Conservation (phyloP, 768 basidiomycete species). For the Boletus tomentosulus region DNA sequence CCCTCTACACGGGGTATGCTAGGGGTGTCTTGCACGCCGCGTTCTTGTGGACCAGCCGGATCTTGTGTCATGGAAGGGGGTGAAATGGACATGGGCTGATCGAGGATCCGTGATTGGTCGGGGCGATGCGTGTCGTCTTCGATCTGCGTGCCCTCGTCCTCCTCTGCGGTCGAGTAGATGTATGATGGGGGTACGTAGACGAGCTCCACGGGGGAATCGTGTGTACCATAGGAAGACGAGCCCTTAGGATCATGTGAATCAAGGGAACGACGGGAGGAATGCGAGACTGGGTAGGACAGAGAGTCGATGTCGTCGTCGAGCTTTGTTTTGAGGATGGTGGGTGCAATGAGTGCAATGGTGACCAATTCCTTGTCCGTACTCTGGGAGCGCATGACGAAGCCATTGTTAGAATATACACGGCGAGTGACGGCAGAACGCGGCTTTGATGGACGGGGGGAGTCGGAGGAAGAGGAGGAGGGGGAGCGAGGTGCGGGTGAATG, state of each 20-base stretch:
- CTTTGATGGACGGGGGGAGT: conserved; percentile 28
- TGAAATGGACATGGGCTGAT: conserved; percentile 9
- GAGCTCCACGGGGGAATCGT: conserved; percentile 58
- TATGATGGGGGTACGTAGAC: conserved; percentile 64
- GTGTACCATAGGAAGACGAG: conserved; percentile 22
- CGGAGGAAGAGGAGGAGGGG: conserved; percentile 27
- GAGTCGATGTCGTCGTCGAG: conserved; percentile 44
- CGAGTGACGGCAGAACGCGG: conserved; percentile 22
- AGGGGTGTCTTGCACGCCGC: conserved; percentile 7
- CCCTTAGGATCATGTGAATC: conserved; percentile 6
- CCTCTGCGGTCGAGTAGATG: conserved; percentile 15
- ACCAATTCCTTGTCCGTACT: conserved; percentile 48
- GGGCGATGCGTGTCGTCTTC: conserved; percentile 16
- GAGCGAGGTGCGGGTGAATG: conserved; percentile 31
- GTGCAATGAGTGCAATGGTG: conserved; percentile 71
- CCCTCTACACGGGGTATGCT: conserved; percentile 8
- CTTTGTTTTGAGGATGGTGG: conserved; percentile 83
- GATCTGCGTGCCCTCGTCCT: conserved; percentile 16
- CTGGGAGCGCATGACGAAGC: conserved; percentile 36
- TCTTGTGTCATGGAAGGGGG: conserved; percentile 2
- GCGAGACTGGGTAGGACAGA: conserved; percentile 9
- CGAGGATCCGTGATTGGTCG: conserved; percentile 11
- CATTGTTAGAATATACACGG: conserved; percentile 36
- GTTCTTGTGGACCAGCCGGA: conserved; percentile 2
- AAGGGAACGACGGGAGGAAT: conserved; percentile 8